phyloP scores from a whole-genome alignment of 805 yeast genomes.

The Yamadazyma ubonensis region DNA sequence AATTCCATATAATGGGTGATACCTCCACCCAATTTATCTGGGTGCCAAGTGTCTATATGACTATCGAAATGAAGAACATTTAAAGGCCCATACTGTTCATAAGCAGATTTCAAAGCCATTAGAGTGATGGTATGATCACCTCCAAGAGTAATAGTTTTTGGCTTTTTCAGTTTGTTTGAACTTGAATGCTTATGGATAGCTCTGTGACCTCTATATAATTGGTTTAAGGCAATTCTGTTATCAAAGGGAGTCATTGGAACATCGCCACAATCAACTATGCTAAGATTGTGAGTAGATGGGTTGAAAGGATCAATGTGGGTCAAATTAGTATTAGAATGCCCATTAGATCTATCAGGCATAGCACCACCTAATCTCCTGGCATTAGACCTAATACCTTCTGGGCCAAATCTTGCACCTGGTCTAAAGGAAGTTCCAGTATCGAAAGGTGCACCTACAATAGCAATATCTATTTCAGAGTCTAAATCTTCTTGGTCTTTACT shows the following conservation, averaged over 20 bases:
- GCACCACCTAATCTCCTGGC: conserved; percentile 42
- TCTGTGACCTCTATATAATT: conserved; percentile 56
- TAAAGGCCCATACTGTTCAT: conserved; percentile 46
- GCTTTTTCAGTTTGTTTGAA: conserved; percentile 7
- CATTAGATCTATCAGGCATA: conserved; percentile 30
- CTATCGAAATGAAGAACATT: conserved; percentile 65
- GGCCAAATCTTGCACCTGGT: conserved; percentile 62
- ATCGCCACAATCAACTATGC: conserved; percentile 65
- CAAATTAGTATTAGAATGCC: conserved; percentile 36
- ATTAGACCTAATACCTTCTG: conserved; percentile 49
- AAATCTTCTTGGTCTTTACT: conserved; percentile 2
- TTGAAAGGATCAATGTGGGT: conserved; percentile 53
- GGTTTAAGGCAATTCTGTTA: conserved; percentile 59
- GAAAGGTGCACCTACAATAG: conserved; percentile 59
- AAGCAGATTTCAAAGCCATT: conserved; percentile 51
- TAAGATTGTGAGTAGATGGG: conserved; percentile 37
- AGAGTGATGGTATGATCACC: conserved; percentile 62
- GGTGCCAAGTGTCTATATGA: conserved; percentile 72
- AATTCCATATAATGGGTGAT: conserved; percentile 54
- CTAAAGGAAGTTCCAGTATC: conserved; percentile 56
- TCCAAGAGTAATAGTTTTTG: conserved; percentile 51
- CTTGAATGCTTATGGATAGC: conserved; percentile 33
- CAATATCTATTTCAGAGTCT: conserved; percentile 40
- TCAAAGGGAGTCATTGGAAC: conserved; percentile 69
- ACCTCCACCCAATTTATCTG: conserved; percentile 61